Conservation (phyloP, 1,284 basidiomycete species). For the Anthracocystis panici-leucophaei region DNA sequence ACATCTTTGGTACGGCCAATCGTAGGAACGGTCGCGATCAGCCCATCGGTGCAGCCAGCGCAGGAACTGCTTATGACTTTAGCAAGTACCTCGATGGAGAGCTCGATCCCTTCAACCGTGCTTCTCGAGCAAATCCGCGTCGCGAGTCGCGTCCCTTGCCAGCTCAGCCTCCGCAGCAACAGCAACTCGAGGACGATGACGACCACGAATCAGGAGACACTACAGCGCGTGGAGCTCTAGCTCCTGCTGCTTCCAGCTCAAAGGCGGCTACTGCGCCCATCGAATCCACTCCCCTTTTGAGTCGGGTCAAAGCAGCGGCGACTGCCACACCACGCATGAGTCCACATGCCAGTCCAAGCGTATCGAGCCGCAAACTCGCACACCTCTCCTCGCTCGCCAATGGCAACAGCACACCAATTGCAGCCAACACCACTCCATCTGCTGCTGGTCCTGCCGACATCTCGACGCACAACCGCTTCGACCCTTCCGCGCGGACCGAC, state of each 20-base stretch:
- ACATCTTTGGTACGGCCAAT: conserved; percentile 36
- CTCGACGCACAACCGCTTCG: conserved; percentile 32
- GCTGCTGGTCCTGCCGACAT: conserved; percentile 11
- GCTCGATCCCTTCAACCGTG: conserved; percentile 51
- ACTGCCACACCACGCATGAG: conserved; percentile 34
- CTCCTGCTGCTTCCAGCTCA: neutral
- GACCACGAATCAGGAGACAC: conserved; percentile 37
- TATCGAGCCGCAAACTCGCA: conserved; percentile 41
- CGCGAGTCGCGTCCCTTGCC: conserved; percentile 47
- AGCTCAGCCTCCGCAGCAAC: conserved; percentile 7
- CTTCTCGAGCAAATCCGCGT: conserved; percentile 35
- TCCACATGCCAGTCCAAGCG: conserved; percentile 45
- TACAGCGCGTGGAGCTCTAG: conserved; percentile 30
- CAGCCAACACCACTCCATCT: neutral
- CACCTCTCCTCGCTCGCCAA: conserved; percentile 42
- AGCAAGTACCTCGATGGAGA: conserved; percentile 49
- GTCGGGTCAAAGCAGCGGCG: conserved; percentile 28
- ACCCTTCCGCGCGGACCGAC: conserved; percentile 39
- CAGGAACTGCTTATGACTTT: conserved; percentile 44
- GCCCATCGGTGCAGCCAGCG: conserved; percentile 21
- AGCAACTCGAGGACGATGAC: conserved; percentile 9
- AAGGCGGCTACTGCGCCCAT: conserved; percentile 13
- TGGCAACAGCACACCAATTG: conserved; percentile 14
- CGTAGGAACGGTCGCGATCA: conserved; percentile 33
- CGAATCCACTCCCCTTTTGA: conserved; percentile 41